phyloP scores from a whole-genome alignment of 805 yeast species.

The Trichomonascus vanleenenianus region DNA sequence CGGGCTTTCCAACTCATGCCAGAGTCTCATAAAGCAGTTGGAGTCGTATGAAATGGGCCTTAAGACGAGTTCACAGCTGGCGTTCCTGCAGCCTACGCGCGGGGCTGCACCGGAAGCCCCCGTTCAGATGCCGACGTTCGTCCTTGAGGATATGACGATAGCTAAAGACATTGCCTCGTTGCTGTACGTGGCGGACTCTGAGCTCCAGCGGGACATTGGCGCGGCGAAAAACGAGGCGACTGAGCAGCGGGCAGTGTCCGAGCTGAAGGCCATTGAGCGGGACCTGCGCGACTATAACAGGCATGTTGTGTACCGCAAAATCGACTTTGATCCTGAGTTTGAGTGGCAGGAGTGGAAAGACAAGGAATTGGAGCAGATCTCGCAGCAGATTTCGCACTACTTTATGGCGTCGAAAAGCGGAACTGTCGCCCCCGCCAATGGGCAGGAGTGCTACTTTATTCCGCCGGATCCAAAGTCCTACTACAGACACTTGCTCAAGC shows the following conservation, averaged over 20 bases:
- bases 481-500: constrained; percentile 34
- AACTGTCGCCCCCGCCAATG: neutral
- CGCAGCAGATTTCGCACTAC: constrained; percentile 21
- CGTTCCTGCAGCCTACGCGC: neutral
- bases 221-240: constrained; percentile 35
- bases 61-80: constrained; percentile 8
- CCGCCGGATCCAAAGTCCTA: constrained; percentile 37
- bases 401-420: constrained; percentile 1
- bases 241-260: constrained; percentile 29
- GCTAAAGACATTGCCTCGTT: constrained; percentile 40
- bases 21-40: constrained; percentile 20
- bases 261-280: constrained; percentile 21
- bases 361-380: constrained; percentile 29
- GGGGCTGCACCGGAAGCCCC: neutral
- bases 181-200: constrained; percentile 41
- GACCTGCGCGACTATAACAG: constrained; percentile 26
- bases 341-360: constrained; percentile 38
- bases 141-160: constrained; percentile 47
- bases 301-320: constrained; percentile 24
- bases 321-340: constrained; percentile 32
- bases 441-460: constrained; percentile 25
- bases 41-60: constrained; percentile 15
- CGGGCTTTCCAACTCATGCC: constrained; percentile 7
- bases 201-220: constrained; percentile 49
- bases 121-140: constrained; percentile 39